phyloP scores from a whole-genome alignment of 1,284 basidiomycete genomes.

The Pascua guehoae region DNA sequence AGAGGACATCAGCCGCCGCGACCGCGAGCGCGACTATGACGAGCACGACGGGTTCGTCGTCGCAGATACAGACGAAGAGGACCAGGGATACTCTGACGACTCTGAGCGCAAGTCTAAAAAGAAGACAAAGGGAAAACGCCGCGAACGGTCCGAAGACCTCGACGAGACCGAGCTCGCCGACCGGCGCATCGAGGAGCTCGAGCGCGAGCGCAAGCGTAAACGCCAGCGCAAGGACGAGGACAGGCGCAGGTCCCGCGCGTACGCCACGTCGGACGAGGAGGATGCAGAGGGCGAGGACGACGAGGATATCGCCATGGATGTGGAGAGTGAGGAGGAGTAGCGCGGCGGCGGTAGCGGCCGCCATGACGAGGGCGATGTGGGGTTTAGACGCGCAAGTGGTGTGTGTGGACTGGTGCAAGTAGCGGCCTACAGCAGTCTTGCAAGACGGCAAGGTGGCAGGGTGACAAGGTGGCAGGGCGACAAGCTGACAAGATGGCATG shows the following conservation, averaged over 20 bases:
- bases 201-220: constrained; percentile 32
- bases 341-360: too few species aligned
- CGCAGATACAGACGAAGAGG: constrained; percentile 33
- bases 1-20: constrained; percentile 4
- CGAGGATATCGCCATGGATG: constrained; percentile 43
- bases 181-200: constrained; percentile 33
- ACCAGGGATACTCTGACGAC: constrained; percentile 22
- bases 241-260: constrained; percentile 6
- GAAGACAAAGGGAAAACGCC: constrained; percentile 13
- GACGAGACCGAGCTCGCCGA: constrained; percentile 42
- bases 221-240: constrained; percentile 15
- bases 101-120: constrained; percentile 12
- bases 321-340: constrained; percentile 45
- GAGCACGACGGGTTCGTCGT: constrained; percentile 49
- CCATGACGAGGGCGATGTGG: too few species aligned
- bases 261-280: constrained; percentile 18
- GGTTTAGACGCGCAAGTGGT: too few species aligned
- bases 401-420: too few species aligned
- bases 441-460: too few species aligned
- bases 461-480: too few species aligned
- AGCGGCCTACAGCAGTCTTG: too few species aligned
- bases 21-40: constrained; percentile 28
- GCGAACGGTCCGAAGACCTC: constrained; percentile 23
- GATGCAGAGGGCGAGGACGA: constrained; percentile 24
- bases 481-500: too few species aligned